phyloP scores from a whole-genome alignment of 192 early-diverging fungal species.

The Cladochytrium replicatum region DNA sequence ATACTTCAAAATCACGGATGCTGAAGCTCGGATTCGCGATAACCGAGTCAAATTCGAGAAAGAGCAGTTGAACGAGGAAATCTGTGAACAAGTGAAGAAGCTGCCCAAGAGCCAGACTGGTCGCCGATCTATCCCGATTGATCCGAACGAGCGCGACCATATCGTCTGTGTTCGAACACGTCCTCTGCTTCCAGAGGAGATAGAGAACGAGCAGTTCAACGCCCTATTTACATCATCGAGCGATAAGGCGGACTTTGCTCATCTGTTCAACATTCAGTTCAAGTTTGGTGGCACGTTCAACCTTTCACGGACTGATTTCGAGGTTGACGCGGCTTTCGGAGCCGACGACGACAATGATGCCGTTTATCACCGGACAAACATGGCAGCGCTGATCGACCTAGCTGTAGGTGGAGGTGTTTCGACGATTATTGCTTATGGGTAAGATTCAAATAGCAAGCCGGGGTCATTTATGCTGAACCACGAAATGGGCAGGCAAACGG shows the following conservation, averaged over 20 bases:
- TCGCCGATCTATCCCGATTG: too few relatives aligned
- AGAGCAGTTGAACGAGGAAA: too few relatives aligned
- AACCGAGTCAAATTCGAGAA: too few relatives aligned
- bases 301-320: slow-evolving; percentile 6
- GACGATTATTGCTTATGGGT: not conserved
- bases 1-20: too few relatives aligned
- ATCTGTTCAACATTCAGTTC: slow-evolving; percentile 11
- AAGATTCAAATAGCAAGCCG: not conserved
- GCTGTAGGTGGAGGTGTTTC: slow-evolving; percentile 22
- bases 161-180: slow-evolving; percentile 24
- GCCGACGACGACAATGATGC: slow-evolving; percentile 12
- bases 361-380: slow-evolving; percentile 17
- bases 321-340: slow-evolving; percentile 21
- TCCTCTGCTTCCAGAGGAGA: slow-evolving; percentile 21
- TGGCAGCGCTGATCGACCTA: slow-evolving; percentile 15
- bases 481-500: too few relatives aligned
- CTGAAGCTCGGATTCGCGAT: too few relatives aligned
- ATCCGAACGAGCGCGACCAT: too few relatives aligned
- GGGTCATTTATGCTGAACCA: not conserved
- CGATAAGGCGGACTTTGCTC: slow-evolving; percentile 3
- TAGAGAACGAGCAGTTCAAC: slow-evolving; percentile 3
- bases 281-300: slow-evolving; percentile 3
- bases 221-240: slow-evolving; percentile 6
- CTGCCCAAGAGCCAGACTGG: too few relatives aligned
- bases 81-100: too few relatives aligned